Evolutionary conservation across 495 filamentous ascomycete species (phyloP).

Genomic region (Neurospora sp.): DNA sequence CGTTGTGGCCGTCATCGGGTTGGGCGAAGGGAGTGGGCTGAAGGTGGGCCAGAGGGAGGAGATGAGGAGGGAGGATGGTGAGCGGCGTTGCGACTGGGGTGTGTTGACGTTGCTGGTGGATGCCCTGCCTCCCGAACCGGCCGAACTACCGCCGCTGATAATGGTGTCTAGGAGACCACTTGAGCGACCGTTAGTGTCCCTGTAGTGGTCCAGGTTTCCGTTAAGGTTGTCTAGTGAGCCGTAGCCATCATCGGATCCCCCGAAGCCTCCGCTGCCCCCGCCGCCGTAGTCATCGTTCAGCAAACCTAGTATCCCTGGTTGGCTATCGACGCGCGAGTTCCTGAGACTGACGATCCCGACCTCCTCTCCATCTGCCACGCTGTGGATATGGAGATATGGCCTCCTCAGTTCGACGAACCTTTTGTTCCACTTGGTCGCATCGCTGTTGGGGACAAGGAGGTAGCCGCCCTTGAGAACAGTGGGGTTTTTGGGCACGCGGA

Average conservation of each 20-base stretch:
- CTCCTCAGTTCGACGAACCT: slow-evolving; percentile 87
- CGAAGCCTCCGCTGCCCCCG: background rate
- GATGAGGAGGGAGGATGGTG: slow-evolving; percentile 4
- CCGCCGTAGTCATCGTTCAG: slow-evolving; percentile 33
- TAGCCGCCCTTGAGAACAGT: slow-evolving; percentile 73
- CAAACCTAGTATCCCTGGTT: slow-evolving; percentile 74
- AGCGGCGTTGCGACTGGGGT: background rate
- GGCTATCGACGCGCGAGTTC: slow-evolving; percentile 75
- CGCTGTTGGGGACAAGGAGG: slow-evolving; percentile 64
- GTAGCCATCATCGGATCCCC: background rate
- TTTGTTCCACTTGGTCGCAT: slow-evolving; percentile 72
- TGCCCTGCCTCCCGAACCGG: background rate
- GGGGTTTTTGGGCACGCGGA: slow-evolving; percentile 61
- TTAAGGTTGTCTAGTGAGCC: background rate
- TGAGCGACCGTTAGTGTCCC: background rate
- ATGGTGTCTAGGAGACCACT: background rate
- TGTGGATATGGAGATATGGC: slow-evolving; percentile 86
- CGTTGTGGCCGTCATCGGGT: background rate
- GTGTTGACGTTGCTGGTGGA: background rate
- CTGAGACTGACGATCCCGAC: slow-evolving; percentile 76
- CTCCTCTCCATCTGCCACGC: slow-evolving; percentile 76
- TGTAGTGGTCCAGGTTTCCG: slow-evolving; percentile 4
- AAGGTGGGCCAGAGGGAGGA: slow-evolving; percentile 6
- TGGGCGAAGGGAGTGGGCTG: background rate
- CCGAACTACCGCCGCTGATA: background rate